Evolutionary conservation across 1,139 yeast species (phyloP), one percentile per base, ranked within the genome.

Genomic region (Candida neerlandica): DNA sequence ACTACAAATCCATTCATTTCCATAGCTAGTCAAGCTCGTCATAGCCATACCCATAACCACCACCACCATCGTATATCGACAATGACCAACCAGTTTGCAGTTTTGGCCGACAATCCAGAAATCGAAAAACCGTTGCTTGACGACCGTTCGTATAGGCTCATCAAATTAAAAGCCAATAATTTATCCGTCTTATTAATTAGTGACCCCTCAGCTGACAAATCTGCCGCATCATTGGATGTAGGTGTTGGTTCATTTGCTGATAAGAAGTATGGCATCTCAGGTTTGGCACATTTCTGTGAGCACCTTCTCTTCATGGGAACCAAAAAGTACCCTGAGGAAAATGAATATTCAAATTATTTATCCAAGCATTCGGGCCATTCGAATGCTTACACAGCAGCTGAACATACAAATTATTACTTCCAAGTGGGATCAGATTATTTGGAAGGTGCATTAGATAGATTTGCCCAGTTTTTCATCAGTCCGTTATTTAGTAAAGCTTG

Each of bases 261-360:
- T 62, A 89, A 89, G 15, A 75, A 78, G 46, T 76, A 68, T 54
- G 73, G 77, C 27, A 67, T 90, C 29, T 86, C 92, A 2, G 99
- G 99, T 1, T 73, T 94, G 54, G 99, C 99, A 2, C 99, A 94
- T 69, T 94, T 94, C 67, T 91, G 97, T 69, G 99, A 94, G 70
- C 99, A 94, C 69, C 75, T 94, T 57, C 74, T 94, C 53, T 94
- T 94, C 66, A 90, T 94, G 97, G 99, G 99, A n/a, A 92, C 98
- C 4, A 77, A 81, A 58, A 92, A 91, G 68, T 94, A 86, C 61
- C 99, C 99, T 0, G 77, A 80, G 52, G 99, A 94, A 66, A 91
- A 90, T 65, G 98, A 90, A 59, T 94, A 94, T 66, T 77, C 86
- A 43, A 81, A 85, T 49, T 94, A 80, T 64, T 72, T 94, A 53